phyloP scores from a whole-genome alignment of 2,329 filamentous ascomycete species.

The Trichoderma harzianum region DNA sequence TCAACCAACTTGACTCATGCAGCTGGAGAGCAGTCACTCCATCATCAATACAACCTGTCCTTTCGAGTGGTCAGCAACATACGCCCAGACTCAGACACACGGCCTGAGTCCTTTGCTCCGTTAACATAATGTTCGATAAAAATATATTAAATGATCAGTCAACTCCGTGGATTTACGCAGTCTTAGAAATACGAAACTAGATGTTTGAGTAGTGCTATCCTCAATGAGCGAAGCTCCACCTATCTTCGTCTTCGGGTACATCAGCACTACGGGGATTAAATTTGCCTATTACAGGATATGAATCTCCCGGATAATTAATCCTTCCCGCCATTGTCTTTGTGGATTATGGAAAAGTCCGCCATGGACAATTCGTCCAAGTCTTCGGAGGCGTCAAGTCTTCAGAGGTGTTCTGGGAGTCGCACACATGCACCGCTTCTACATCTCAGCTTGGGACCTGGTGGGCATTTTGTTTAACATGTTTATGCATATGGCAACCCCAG shows the following conservation, averaged over 20 bases:
- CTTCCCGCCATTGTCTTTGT: background rate
- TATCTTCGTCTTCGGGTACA: background rate
- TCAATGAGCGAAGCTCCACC: background rate
- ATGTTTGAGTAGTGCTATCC: background rate
- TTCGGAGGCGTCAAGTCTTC: background rate
- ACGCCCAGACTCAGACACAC: background rate
- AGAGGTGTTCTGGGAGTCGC: background rate
- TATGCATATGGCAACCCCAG: too few species aligned
- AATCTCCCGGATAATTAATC: background rate
- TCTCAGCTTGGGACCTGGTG: background rate
- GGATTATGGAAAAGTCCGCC: background rate
- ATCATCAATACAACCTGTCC: background rate
- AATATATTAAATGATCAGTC: background rate
- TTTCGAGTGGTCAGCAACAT: background rate
- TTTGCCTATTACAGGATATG: background rate
- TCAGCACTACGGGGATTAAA: background rate
- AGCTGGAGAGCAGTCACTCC: background rate
- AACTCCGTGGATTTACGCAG: background rate
- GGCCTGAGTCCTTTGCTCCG: background rate
- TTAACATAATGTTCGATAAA: background rate
- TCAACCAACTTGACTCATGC: background rate
- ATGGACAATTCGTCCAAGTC: background rate
- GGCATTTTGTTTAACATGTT: background rate
- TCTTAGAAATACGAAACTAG: background rate
- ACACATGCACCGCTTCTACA: background rate